Evolutionary conservation across 23 red algal genomes (phyloP).

Genomic region (Chondrus crispus): DNA sequence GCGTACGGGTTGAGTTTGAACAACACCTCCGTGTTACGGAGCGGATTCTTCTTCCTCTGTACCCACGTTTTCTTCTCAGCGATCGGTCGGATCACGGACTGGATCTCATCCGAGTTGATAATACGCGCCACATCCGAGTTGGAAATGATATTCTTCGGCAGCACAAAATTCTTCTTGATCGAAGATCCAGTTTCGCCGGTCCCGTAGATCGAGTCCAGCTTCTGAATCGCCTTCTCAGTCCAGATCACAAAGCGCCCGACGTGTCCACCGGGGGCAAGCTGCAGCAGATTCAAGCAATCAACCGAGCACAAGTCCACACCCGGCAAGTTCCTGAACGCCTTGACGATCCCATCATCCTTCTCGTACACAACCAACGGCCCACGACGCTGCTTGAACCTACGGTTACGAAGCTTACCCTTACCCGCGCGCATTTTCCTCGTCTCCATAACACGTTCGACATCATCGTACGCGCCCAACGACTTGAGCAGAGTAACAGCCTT

Average conservation of each 20-base stretch:
- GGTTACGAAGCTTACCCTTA: slow-evolving; percentile 93
- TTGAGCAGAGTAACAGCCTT: slow-evolving; percentile 76
- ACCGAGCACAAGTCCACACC: slow-evolving; percentile 87
- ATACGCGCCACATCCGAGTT: slow-evolving; percentile 88
- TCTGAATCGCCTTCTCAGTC: slow-evolving; percentile 82
- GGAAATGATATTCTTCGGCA: slow-evolving; percentile 79
- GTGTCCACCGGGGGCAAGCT: slow-evolving; percentile 95
- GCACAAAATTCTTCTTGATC: slow-evolving; percentile 73
- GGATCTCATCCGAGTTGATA: slow-evolving; percentile 99
- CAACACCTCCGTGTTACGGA: slow-evolving; percentile 88
- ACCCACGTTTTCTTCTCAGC: slow-evolving; percentile 47
- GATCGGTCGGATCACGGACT: slow-evolving; percentile 78
- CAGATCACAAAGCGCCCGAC: slow-evolving; percentile 94
- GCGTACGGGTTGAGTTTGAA: slow-evolving; percentile 92
- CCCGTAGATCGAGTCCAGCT: slow-evolving; percentile 88
- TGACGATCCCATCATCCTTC: slow-evolving; percentile 84
- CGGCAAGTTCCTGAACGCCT: slow-evolving; percentile 92
- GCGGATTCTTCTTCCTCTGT: slow-evolving; percentile 85
- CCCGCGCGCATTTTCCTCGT: slow-evolving; percentile 84
- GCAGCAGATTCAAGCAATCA: slow-evolving; percentile 81
- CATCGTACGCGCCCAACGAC: slow-evolving; percentile 83
- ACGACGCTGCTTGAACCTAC: slow-evolving; percentile 79
- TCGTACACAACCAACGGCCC: slow-evolving; percentile 96
- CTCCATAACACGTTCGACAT: slow-evolving; percentile 83
- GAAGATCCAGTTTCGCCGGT: slow-evolving; percentile 46